Base-by-base conservation (phyloP, 1,139 yeast species). In the Spencermartinsiella ligniputridi region DNA sequence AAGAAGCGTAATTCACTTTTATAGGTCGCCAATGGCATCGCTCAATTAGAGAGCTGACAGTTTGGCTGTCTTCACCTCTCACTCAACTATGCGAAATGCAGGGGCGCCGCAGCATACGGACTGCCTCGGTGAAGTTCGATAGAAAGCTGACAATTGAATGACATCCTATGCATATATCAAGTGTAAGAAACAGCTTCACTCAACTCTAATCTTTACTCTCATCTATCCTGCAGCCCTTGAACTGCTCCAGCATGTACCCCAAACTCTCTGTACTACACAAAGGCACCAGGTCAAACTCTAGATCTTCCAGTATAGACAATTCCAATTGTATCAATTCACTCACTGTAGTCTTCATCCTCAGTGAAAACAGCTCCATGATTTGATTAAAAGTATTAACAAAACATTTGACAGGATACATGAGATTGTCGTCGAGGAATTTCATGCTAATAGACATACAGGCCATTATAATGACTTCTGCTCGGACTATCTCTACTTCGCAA, bases 401-500 rank as follows among this genome's bases (percentile, higher is more conserved):
- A 27, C 34, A 3, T 18, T 35, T 30, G 20, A 44, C 37, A 15
- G 40, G 27, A 34, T 37, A 46, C 15, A 37, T 41, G n/a, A n/a
- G n/a, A 18, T 29, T 36, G 38, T 50, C 52, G 15, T 48, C 45
- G 18, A 44, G 37, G 37, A 50, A 50, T 32, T 45, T 48, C 32
- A 46, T 41, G 17, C 54, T 39, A 15, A 52, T 43, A 3, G 48
- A 41, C 6, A 52, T 39, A 3, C 49, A 39, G 1, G 49, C 47
- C 5, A 49, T 38, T 1, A 52, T 41, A 19, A 52, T 45, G 5
- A 48, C 35, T 30, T 52, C 54, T 1, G 55, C 52, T 24, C 44
- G 48, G 9, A 42, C 45, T 2, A 42, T 37, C 1, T 45, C 50
- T 12, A 39, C 34, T n/a, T 49, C 44, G 30, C 36, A 43, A 13